These are phyloP conservation scores for Leptodermis oblonga DNA, from an alignment of 257 asterid genomes.

Conservation along the genomic window DNA sequence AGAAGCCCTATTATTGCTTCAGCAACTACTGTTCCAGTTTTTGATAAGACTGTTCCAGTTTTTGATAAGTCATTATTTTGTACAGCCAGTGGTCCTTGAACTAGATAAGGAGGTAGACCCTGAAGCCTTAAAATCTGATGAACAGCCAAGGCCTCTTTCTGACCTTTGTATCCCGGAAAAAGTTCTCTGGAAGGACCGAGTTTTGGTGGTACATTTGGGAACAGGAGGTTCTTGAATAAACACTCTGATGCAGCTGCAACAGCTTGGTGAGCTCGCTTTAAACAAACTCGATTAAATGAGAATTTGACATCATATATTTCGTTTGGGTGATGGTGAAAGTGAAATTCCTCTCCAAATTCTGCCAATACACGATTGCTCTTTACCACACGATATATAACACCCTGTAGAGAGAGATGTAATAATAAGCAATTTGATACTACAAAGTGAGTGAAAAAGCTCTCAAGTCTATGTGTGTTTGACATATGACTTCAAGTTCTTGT, in stretches of 20 bases:
- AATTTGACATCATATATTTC: slow-evolving; percentile 21
- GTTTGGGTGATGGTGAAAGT: slow-evolving; percentile 7
- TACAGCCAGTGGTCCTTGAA: slow-evolving; percentile 18
- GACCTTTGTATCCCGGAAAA: neutral
- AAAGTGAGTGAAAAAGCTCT: neutral
- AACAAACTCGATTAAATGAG: slow-evolving; percentile 28
- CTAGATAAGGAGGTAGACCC: slow-evolving; percentile 25
- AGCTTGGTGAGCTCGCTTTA: slow-evolving; percentile 25
- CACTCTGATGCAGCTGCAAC: slow-evolving; percentile 10
- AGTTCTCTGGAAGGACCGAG: neutral
- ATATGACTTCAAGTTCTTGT: neutral
- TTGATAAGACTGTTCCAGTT: slow-evolving; percentile 10
- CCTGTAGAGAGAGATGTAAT: neutral
- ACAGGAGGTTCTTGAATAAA: slow-evolving; percentile 14
- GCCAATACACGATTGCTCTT: slow-evolving; percentile 15
- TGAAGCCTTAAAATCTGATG: slow-evolving; percentile 20
- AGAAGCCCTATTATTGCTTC: slow-evolving; percentile 13
- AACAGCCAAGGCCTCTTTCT: neutral
- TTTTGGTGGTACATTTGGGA: slow-evolving; percentile 13
- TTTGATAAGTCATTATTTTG: neutral
- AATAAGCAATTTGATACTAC: neutral
- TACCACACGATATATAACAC: slow-evolving; percentile 20
- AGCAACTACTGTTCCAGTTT: slow-evolving; percentile 4
- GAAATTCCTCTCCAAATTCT: slow-evolving; percentile 20
- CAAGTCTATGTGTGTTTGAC: neutral